Conservation (phyloP, 2,329 filamentous ascomycete genomes). For the Arthrinium phaeospermum region DNA sequence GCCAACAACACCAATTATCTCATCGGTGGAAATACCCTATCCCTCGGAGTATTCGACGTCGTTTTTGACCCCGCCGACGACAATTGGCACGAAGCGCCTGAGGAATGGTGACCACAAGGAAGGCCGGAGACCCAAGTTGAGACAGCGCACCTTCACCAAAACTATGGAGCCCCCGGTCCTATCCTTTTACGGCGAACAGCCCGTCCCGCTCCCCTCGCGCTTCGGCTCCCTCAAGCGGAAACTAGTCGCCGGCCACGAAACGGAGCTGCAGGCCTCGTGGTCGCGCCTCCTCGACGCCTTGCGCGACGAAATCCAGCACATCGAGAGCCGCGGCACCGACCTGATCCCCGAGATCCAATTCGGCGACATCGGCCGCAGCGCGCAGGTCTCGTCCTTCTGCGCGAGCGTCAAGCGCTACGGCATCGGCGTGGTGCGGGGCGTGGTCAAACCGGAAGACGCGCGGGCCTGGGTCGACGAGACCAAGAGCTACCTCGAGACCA, state of each 20-base stretch:
- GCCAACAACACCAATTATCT: constrained; percentile 22
- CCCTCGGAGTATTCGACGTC: constrained; percentile 23
- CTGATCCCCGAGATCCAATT: constrained; percentile 64
- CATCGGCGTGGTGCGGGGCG: constrained; percentile 68
- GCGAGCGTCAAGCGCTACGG: constrained; percentile 65
- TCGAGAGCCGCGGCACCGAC: constrained; percentile 54
- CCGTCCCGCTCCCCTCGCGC: constrained; percentile 62
- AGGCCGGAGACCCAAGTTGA: constrained; percentile 37
- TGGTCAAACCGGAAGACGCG: constrained; percentile 62
- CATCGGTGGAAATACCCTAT: constrained; percentile 17
- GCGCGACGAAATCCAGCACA: constrained; percentile 56
- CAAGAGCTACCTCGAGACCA: constrained; percentile 61
- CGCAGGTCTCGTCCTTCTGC: constrained; percentile 60
- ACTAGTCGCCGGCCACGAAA: constrained; percentile 60
- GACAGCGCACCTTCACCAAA: constrained; percentile 38
- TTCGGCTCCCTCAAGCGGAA: constrained; percentile 62
- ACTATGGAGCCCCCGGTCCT: constrained; percentile 57
- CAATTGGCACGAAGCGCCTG: constrained; percentile 35
- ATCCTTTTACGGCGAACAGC: constrained; percentile 63
- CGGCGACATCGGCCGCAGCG: constrained; percentile 51
- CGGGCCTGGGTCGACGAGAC: constrained; percentile 64
- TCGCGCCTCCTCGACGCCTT: constrained; percentile 57
- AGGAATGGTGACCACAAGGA: constrained; percentile 39
- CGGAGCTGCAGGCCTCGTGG: constrained; percentile 61
- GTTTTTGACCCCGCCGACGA: constrained; percentile 20